These are phyloP conservation scores for Coniochaeta sp. DNA, from an alignment of 2,329 filamentous ascomycete species.

Conservation along the genomic window DNA sequence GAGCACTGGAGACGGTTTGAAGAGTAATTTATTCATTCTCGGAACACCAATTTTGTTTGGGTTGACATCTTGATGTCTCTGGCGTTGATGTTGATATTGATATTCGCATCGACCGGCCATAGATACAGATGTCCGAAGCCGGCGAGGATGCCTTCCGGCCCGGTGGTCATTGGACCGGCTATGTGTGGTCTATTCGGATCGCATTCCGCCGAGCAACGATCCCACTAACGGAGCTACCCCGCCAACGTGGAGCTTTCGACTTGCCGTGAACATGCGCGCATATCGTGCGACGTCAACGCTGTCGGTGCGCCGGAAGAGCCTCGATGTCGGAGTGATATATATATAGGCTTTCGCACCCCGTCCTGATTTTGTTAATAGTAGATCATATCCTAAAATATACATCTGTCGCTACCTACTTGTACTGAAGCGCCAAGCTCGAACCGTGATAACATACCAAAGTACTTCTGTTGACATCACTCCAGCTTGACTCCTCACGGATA, in stretches of 20 bases:
- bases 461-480: neutral
- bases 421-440: neutral
- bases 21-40: too few species aligned
- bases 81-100: too few species aligned
- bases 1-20: too few species aligned
- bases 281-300: neutral
- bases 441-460: neutral
- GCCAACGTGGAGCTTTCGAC: neutral
- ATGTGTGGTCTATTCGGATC: conserved; percentile 1
- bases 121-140: neutral
- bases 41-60: too few species aligned
- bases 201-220: conserved; percentile 1
- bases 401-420: neutral
- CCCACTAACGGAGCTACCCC: neutral
- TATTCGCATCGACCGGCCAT: too few species aligned
- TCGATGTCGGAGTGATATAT: neutral
- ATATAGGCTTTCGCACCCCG: neutral
- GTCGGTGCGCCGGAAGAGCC: neutral
- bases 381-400: neutral
- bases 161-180: neutral
- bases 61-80: too few species aligned
- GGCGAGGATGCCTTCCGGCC: neutral
- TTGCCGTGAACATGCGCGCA: neutral
- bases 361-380: neutral
- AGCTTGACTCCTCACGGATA: neutral